Evolutionary conservation across 495 filamentous ascomycete species (phyloP).

Genomic region (Aspergillus indologenus): DNA sequence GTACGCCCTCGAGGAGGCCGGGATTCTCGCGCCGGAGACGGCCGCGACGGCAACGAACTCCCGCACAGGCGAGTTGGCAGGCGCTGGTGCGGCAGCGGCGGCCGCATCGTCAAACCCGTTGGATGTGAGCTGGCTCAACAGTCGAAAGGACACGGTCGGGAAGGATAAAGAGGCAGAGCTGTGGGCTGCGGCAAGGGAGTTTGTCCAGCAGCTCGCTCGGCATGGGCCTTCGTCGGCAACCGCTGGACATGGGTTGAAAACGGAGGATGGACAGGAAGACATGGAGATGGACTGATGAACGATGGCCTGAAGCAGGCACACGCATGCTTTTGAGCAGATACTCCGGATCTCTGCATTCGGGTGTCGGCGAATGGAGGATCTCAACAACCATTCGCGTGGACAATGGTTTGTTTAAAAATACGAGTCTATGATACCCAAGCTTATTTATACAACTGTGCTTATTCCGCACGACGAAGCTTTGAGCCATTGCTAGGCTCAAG

Average conservation of each 20-base stretch:
- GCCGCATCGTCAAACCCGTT: constrained; percentile 40
- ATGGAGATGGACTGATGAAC: constrained; percentile 38
- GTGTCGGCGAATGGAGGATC: background rate
- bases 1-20: constrained; percentile 73
- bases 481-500: background rate
- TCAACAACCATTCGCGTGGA: background rate
- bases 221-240: constrained; percentile 14
- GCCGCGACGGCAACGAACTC: constrained; percentile 11
- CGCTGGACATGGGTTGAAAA: constrained; percentile 7
- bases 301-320: background rate
- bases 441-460: background rate
- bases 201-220: constrained; percentile 37
- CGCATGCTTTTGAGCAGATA: no score
- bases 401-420: background rate
- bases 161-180: constrained; percentile 77
- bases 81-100: constrained; percentile 19
- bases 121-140: constrained; percentile 84
- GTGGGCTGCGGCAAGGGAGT: constrained; percentile 58
- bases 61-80: constrained; percentile 23
- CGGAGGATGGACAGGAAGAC: constrained; percentile 20
- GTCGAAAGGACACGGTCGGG: constrained; percentile 70
- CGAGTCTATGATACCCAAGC: constrained; percentile 35
- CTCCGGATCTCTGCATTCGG: background rate
- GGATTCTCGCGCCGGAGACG: constrained; percentile 55
- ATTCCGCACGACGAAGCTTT: background rate